A percentile compares a stretch with the other conserved stretches of the same genome.
Evolutionary conservation across 2,329 filamentous ascomycete species (phyloP).

Genomic region (Xylaria hypoxylon): DNA sequence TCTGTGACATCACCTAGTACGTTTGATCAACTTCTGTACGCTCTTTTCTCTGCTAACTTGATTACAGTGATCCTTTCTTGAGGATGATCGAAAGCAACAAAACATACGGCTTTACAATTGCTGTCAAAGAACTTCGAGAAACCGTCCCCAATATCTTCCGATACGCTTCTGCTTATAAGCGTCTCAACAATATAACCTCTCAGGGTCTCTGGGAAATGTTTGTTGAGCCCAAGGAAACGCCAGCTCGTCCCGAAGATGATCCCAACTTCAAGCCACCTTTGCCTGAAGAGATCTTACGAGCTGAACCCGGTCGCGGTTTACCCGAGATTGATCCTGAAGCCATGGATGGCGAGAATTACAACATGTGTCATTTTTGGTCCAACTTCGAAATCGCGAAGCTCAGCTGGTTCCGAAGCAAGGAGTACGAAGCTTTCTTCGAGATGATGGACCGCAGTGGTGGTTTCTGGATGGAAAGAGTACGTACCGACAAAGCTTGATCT

Average conservation of each 20-base stretch:
- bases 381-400: constrained; percentile 98
- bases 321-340: constrained; percentile 87
- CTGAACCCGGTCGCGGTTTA: constrained; percentile 76
- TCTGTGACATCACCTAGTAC: constrained; percentile 99
- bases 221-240: constrained; percentile 77
- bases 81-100: constrained; percentile 96
- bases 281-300: constrained; percentile 83
- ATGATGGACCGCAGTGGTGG: constrained; percentile 99
- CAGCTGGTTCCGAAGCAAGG: constrained; percentile 96
- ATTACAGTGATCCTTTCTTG: constrained; percentile 85
- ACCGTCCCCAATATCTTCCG: constrained; percentile 99
- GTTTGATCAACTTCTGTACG: constrained; percentile 48
- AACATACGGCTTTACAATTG: constrained; percentile 98
- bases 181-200: constrained; percentile 88
- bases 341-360: constrained; percentile 98
- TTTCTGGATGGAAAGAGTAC: constrained; percentile 98
- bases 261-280: constrained; percentile 74
- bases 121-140: constrained; percentile 96
- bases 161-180: constrained; percentile 98
- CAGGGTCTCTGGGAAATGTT: constrained; percentile 99
- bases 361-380: constrained; percentile 99
- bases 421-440: constrained; percentile 97
- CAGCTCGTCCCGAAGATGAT: constrained; percentile 69
- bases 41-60: constrained; percentile 39
- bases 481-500: constrained; percentile 39